Evolutionary conservation across 345 rosid species (phyloP).

Genomic region (Populus simonii): DNA sequence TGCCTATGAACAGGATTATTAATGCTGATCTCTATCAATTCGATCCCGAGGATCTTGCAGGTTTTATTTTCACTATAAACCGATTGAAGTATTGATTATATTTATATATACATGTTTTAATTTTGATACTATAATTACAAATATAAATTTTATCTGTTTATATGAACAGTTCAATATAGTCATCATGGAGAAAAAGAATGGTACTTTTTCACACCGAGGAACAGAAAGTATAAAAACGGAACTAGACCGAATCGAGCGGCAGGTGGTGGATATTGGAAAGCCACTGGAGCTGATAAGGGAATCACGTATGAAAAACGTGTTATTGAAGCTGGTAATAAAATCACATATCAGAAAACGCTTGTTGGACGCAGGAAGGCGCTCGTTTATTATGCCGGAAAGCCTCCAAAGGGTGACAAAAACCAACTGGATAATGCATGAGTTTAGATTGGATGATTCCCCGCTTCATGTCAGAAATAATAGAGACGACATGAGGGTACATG

Average conservation of each 20-base stretch:
- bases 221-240: constrained; percentile 20
- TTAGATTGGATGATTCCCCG: background rate
- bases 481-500: constrained; percentile 23
- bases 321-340: background rate
- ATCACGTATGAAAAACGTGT: background rate
- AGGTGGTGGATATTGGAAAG: constrained; percentile 25
- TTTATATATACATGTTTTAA: no score
- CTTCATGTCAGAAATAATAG: background rate
- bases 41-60: constrained; percentile 7
- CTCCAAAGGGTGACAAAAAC: constrained; percentile 23
- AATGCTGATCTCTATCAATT: constrained; percentile 1
- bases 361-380: constrained; percentile 11
- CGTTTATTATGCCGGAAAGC: constrained; percentile 14
- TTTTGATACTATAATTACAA: no score
- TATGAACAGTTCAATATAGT: constrained; percentile 4
- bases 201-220: constrained; percentile 26
- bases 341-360: no score
- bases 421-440: constrained; percentile 34
- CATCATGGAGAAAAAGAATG: constrained; percentile 2
- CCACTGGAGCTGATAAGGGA: constrained; percentile 5
- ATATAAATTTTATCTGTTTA: background rate
- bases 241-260: constrained; percentile 19
- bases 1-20: constrained; percentile 1
- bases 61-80: background rate
- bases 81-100: no score